Base-by-base conservation (phyloP, 176 grass and related monocot species). In the Triticum timopheevii region DNA sequence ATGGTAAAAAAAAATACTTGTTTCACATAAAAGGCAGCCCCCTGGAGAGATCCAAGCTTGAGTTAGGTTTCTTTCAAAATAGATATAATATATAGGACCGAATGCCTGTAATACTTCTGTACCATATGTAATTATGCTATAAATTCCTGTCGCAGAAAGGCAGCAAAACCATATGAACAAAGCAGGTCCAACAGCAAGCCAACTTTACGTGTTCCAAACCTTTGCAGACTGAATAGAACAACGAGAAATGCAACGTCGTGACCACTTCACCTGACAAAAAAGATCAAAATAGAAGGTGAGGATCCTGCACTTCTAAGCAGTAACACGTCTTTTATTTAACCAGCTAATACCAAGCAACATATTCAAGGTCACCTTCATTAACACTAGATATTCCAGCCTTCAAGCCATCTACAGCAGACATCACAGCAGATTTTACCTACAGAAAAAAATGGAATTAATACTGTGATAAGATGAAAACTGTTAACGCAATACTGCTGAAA, bases 111-210 rank as follows among this genome's bases (percentile, higher is more conserved):
- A 83, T 88, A 93, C 93, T 82, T 92, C 86, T 77, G 88, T 82
- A 67, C 92, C 96, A 89, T 90, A 98, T 81, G 74, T 83, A 69
- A 91, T 80, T 62, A 98, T 86, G 85, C 94, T 98, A 86, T 92
- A 98, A 81, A 98, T 87, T 80, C 97, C 97, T 79, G 93, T 90
- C 54, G 85, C 92, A 64, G 87, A 87, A 79, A 98, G 92, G 69
- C 86, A 98, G 73, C 93, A 98, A 89, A 98, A 98, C 96, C 96
- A 98, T 90, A 96, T 77, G 76, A 98, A 96, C 78, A 98, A 83
- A 19, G 88, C 88, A 76, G 93, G 92, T 20, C 93, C 92, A 79
- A 98, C 89, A 65, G 80, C 90, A 90, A 96, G 90, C 67, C 94
- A 23, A 98, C 87, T 92, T 98, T 98, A 79, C 92, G 90, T 19